These are phyloP conservation scores for Tricholoma terreum DNA, from an alignment of 768 basidiomycete genomes.

Conservation along the genomic window DNA sequence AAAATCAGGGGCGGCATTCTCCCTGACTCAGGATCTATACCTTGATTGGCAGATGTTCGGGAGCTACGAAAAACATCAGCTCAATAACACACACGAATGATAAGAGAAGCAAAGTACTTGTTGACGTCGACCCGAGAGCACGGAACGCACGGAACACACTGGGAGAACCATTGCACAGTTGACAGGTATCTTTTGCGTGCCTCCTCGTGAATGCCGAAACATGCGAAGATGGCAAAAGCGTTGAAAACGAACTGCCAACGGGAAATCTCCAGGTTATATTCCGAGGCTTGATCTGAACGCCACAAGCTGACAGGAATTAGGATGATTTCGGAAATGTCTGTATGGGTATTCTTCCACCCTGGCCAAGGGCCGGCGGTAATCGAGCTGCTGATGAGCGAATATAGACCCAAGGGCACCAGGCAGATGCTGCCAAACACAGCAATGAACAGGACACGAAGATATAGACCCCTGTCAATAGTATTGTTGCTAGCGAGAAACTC, in stretches of 20 bases:
- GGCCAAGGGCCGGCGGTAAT: not conserved
- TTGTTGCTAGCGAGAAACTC: not conserved
- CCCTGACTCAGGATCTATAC: not conserved
- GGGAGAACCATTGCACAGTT: not conserved
- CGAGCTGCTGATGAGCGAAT: not conserved
- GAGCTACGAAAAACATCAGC: not conserved
- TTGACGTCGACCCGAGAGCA: too few species aligned
- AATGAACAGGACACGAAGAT: conserved; percentile 1
- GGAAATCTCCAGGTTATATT: not conserved
- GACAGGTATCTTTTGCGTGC: conserved; percentile 1
- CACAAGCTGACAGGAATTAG: not conserved
- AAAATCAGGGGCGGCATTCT: not conserved
- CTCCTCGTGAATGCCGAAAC: not conserved
- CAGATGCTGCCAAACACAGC: not conserved
- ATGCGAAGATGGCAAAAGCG: not conserved
- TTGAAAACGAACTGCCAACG: conserved; percentile 1
- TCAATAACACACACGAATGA: not conserved
- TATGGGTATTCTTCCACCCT: not conserved
- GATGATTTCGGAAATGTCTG: not conserved
- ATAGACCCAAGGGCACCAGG: not conserved
- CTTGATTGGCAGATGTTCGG: not conserved
- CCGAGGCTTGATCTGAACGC: not conserved
- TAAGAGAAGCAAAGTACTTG: not conserved
- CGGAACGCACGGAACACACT: not conserved
- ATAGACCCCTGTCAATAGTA: not conserved